Base-by-base conservation (phyloP, 2,329 filamentous ascomycete species). In the Aurifilum marmelostoma region DNA sequence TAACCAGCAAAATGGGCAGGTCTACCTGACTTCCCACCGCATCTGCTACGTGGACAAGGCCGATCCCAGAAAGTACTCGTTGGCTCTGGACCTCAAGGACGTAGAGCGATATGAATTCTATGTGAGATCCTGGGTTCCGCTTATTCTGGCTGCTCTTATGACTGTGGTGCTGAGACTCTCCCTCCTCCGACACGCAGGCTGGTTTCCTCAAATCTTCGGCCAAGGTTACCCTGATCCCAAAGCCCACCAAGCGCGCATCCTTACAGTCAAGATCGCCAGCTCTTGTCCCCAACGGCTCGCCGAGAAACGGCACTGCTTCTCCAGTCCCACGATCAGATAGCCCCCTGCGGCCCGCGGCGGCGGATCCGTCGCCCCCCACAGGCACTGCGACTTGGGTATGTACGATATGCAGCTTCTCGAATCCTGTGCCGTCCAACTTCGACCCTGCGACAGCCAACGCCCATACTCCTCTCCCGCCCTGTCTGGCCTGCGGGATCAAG, bases 181-280 rank as follows among this genome's bases (percentile, higher is more conserved):
- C 34, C 8, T 34, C 34, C 34, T 24, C 7, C 24, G 60, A 6
- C 63, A 24, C 34, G 12, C 73, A 93, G 91, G 93, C 93, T 54
- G 92, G 96, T 39, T 98, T 99, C 74, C 82, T 98, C 58, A 97
- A 97, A 77, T 98, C 96, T 0, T 98, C 96, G 1, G 84, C 96
- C 8, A 99, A 99, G 81, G 89, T 99, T 72, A 97, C 93, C 1
- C 81, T 99, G 66, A 88, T 93, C 72, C 92, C 94, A 0, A 98
- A 97, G 76, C 88, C 92, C 1, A 80, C 85, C 21, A 97, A 92
- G 78, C 86, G 88, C 72, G 83, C 88, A 21, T 86, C 88, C 18
- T 79, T 89, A 72, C 82, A 88, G 73, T 83, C 84, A 65, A 82
- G 86, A 73, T 83, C 85, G 54, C 78, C 86, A 1, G 83, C 83